Percentiles rank a stretch among this genome's conserved stretches.
Evolutionary conservation across 768 basidiomycete genomes (phyloP).

Genomic region (Xanthoconium stramineum): DNA sequence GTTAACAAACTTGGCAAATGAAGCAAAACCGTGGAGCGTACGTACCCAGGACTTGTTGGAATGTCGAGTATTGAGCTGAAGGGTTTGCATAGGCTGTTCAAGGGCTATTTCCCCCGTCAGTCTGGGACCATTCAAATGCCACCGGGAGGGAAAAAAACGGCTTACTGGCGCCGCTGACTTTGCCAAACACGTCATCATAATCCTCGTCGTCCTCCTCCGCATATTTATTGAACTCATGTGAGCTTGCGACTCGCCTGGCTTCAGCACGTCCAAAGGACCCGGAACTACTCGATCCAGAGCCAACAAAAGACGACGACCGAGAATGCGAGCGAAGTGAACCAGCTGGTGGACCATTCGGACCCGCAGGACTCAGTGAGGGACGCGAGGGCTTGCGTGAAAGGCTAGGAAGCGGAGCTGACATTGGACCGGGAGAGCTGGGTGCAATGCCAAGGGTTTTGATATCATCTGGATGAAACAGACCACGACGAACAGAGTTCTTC

Average conservation of each 20-base stretch:
- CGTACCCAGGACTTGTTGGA: constrained; percentile 89
- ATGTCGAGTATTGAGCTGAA: constrained; percentile 82
- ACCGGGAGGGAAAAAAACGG: constrained; percentile 8
- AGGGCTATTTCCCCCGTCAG: constrained; percentile 35
- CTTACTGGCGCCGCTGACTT: constrained; percentile 64
- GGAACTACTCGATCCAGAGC: constrained; percentile 37
- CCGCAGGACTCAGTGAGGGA: constrained; percentile 48
- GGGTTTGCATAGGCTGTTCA: constrained; percentile 64
- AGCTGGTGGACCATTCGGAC: constrained; percentile 21
- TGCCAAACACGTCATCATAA: constrained; percentile 93
- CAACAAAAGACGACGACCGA: constrained; percentile 56
- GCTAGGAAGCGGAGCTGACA: constrained; percentile 64
- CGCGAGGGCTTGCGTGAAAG: constrained; percentile 53
- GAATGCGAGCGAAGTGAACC: constrained; percentile 44
- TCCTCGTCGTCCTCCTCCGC: constrained; percentile 87
- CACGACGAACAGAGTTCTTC: constrained; percentile 68
- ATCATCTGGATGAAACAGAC: constrained; percentile 86
- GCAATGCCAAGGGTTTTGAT: constrained; percentile 71
- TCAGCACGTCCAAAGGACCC: constrained; percentile 68
- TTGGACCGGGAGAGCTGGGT: constrained; percentile 51
- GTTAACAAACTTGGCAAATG: background rate
- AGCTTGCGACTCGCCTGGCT: constrained; percentile 49
- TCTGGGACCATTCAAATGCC: background rate
- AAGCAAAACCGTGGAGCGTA: constrained; percentile 6
- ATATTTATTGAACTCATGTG: constrained; percentile 79